phyloP scores from a whole-genome alignment of 371 early-diverging fungal genomes.

The Homolaphlyctis polyrhiza region DNA sequence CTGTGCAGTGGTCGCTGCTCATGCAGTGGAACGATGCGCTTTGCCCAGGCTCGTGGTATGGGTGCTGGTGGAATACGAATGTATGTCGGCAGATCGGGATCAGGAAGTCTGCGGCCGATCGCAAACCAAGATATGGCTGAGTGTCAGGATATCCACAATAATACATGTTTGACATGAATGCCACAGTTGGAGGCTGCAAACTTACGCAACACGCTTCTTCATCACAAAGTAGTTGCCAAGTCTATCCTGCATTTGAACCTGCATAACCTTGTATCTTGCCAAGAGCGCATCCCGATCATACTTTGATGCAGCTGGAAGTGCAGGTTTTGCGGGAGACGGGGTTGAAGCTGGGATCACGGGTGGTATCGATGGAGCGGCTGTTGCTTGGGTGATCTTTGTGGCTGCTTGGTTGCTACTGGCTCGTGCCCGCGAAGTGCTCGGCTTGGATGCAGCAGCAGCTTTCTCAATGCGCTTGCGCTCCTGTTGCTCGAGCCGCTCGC shows the following conservation, averaged over 20 bases:
- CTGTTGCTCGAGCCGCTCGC: background rate
- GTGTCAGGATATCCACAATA: background rate
- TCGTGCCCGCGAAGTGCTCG: background rate
- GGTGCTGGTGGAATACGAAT: conserved; percentile 79
- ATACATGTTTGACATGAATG: background rate
- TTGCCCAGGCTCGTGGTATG: conserved; percentile 82
- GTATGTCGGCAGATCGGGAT: conserved; percentile 81
- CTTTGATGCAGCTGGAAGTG: too few species aligned
- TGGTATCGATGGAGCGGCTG: too few species aligned
- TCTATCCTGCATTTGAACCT: conserved; percentile 75
- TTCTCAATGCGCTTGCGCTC: conserved; percentile 5
- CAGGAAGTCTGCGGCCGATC: conserved; percentile 47
- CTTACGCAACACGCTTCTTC: conserved; percentile 68
- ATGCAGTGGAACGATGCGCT: conserved; percentile 50
- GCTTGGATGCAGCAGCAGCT: conserved; percentile 1
- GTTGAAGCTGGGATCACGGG: too few species aligned
- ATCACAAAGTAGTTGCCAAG: conserved; percentile 74
- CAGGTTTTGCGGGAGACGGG: too few species aligned
- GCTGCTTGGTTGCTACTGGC: background rate
- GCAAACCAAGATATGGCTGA: background rate
- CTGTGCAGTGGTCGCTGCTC: conserved; percentile 6
- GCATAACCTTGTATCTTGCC: conserved; percentile 76
- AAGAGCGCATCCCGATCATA: conserved; percentile 62
- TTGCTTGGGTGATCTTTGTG: too few species aligned
- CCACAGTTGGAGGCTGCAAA: background rate